phyloP scores from a whole-genome alignment of 2,329 filamentous ascomycete species.

The Nothophaeocryptopus gaeumannii region DNA sequence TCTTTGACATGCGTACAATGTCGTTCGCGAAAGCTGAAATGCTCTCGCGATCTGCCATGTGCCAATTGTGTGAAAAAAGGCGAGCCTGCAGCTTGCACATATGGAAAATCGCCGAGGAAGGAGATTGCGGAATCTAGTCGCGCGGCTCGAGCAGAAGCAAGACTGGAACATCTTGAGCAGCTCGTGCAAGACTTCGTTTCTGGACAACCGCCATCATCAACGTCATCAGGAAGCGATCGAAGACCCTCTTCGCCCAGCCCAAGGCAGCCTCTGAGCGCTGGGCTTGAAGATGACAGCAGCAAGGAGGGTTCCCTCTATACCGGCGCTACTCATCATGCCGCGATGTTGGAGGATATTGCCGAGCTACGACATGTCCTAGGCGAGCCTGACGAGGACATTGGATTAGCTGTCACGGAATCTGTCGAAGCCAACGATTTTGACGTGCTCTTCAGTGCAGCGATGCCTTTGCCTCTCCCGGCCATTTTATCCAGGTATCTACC shows the following conservation, averaged over 20 bases:
- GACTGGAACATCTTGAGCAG: slow-evolving; percentile 14
- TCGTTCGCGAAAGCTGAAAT: slow-evolving; percentile 13
- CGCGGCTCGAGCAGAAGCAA: slow-evolving; percentile 6
- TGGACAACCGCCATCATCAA: too few species aligned
- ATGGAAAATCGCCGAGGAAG: slow-evolving; percentile 3
- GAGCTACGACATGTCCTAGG: slow-evolving; percentile 13
- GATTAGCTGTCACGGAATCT: not conserved
- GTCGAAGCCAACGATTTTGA: slow-evolving; percentile 7
- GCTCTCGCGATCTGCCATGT: slow-evolving; percentile 11
- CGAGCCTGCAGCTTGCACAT: slow-evolving; percentile 6
- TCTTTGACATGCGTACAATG: slow-evolving; percentile 12
- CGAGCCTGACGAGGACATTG: slow-evolving; percentile 2
- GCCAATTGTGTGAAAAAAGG: slow-evolving; percentile 8
- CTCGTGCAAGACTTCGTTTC: slow-evolving; percentile 10
- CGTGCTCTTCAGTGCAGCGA: slow-evolving; percentile 14
- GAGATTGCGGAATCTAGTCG: not conserved
- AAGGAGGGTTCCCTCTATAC: slow-evolving; percentile 4
- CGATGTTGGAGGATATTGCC: slow-evolving; percentile 20
- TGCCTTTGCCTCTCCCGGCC: slow-evolving; percentile 1
- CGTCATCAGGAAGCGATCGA: not conserved
- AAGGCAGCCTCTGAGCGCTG: not conserved
- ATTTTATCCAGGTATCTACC: slow-evolving; percentile 13
- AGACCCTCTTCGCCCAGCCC: not conserved
- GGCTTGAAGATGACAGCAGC: too few species aligned
- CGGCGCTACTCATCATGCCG: slow-evolving; percentile 18